Evolutionary conservation across 768 basidiomycete species (phyloP).

Genomic region (Rhizopogon rudus): DNA sequence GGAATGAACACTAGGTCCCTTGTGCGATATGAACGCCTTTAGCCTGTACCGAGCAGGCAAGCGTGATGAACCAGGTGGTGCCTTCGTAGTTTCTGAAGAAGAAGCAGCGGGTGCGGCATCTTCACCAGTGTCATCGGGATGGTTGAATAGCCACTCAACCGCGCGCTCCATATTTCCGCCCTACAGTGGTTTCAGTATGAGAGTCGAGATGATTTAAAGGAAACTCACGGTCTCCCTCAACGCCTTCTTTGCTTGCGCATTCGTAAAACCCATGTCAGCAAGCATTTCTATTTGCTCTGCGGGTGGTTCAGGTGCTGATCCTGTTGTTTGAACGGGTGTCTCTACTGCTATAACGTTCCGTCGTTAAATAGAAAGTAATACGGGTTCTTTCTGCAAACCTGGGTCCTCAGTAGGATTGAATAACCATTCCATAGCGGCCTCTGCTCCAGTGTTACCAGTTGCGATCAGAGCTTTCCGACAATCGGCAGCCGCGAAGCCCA

Average conservation of each 20-base stretch:
- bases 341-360: conserved; percentile 69
- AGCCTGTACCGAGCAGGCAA: conserved; percentile 78
- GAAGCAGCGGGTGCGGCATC: conserved; percentile 27
- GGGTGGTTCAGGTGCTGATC: conserved; percentile 49
- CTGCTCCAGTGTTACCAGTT: conserved; percentile 71
- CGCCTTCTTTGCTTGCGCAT: conserved; percentile 80
- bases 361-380: neutral
- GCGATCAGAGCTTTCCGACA: conserved; percentile 90
- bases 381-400: conserved; percentile 38
- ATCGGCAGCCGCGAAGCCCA: conserved; percentile 87
- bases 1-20: conserved; percentile 92
- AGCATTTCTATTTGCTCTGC: conserved; percentile 70
- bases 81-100: conserved; percentile 11
- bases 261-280: conserved; percentile 89
- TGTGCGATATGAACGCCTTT: conserved; percentile 96
- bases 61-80: conserved; percentile 45
- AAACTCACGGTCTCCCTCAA: conserved; percentile 74
- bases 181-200: conserved; percentile 29
- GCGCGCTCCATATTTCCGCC: conserved; percentile 77
- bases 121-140: conserved; percentile 84
- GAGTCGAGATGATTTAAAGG: neutral
- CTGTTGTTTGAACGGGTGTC: conserved; percentile 48
- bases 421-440: conserved; percentile 93
- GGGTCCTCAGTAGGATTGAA: conserved; percentile 94
- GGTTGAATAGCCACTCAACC: conserved; percentile 94